Evolutionary conservation across 306 rosid genomes (phyloP), one percentile per base, ranked within the genome.

Genomic region (Cucurbita argyrosperma): DNA sequence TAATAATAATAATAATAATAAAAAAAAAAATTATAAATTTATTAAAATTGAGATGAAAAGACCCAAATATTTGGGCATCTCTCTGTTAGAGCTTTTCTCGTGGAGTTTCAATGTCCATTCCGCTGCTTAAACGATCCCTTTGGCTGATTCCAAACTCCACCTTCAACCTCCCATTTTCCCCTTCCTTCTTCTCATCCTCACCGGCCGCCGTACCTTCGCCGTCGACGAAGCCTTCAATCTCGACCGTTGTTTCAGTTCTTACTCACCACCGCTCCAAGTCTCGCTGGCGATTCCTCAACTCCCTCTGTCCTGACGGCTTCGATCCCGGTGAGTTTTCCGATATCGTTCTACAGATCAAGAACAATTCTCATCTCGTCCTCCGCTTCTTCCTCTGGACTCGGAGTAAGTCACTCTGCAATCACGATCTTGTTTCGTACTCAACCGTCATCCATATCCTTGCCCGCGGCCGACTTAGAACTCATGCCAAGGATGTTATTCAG

Each of bases 301-400:
- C 85, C 30, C 86, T 84, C 62, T 83, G 73, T 78, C 87, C 91
- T 7, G 30, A 77, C 38, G 96, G 93, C 61, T 80, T 90, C 70
- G 30, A 71, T 49, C 86, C 96, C 0, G 10, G 3, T 0, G 77
- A 87, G 1, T 92, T 88, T 83, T 88, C 96, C 70, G 75, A 87
- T 58, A 88, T 92, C 8, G 18, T 82, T 50, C 78, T 90, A 35
- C 83, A 81, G 0, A 73, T 90, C 8, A 84, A 82, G 66, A 87
- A 87, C 79, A 92, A 88, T 61, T 87, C 92, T 55, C 96, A 83
- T 57, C 98, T 92, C 23, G 93, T 84, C 8, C 87, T 85, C 21
- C 81, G 82, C 37, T 90, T 92, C 85, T 92, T 87, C 81, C 75
- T 37, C 37, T 92, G 89, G 88, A 86, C 91, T 77, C 77, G 82